These are phyloP conservation scores for Microsporum ferrugineum DNA, from an alignment of 2,329 filamentous ascomycete genomes.

Conservation along the genomic window DNA sequence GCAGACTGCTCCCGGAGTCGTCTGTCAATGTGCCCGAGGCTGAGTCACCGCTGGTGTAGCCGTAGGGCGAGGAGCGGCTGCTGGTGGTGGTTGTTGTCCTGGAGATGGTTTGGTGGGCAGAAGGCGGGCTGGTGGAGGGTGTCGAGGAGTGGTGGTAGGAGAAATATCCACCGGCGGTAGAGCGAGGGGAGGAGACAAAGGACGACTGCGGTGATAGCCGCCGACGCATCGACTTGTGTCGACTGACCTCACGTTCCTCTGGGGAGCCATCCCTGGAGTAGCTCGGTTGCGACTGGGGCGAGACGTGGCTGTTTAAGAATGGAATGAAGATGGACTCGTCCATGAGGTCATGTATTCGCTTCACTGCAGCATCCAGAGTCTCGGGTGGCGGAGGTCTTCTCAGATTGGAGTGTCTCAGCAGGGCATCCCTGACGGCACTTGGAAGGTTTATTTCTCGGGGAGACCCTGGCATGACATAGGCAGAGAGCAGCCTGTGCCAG, in stretches of 20 bases:
- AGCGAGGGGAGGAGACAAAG: slow-evolving; percentile 14
- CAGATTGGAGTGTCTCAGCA: slow-evolving; percentile 53
- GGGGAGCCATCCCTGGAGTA: slow-evolving; percentile 5
- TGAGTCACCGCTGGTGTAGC: slow-evolving; percentile 30
- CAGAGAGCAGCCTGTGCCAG: slow-evolving; percentile 79
- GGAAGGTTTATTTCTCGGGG: slow-evolving; percentile 86
- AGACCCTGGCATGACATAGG: slow-evolving; percentile 77
- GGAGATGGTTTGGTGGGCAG: slow-evolving; percentile 17
- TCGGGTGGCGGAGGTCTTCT: slow-evolving; percentile 59
- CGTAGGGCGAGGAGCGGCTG: slow-evolving; percentile 26
- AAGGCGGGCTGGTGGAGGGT: slow-evolving; percentile 23
- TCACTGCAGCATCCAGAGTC: slow-evolving; percentile 67
- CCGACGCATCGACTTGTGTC: slow-evolving; percentile 11
- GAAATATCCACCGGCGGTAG: slow-evolving; percentile 10
- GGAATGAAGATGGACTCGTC: slow-evolving; percentile 90
- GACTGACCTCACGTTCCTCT: slow-evolving; percentile 9
- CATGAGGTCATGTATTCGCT: slow-evolving; percentile 91
- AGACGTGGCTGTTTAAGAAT: slow-evolving; percentile 59
- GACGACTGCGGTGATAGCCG: slow-evolving; percentile 14
- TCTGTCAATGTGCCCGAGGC: slow-evolving; percentile 33
- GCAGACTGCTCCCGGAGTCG: slow-evolving; percentile 35
- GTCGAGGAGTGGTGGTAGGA: slow-evolving; percentile 24
- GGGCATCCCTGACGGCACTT: slow-evolving; percentile 66
- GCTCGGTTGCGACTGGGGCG: slow-evolving; percentile 9
- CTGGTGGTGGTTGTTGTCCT: slow-evolving; percentile 18